phyloP scores from a whole-genome alignment of 2,329 filamentous ascomycete species.

The Sporothrix mexicana region DNA sequence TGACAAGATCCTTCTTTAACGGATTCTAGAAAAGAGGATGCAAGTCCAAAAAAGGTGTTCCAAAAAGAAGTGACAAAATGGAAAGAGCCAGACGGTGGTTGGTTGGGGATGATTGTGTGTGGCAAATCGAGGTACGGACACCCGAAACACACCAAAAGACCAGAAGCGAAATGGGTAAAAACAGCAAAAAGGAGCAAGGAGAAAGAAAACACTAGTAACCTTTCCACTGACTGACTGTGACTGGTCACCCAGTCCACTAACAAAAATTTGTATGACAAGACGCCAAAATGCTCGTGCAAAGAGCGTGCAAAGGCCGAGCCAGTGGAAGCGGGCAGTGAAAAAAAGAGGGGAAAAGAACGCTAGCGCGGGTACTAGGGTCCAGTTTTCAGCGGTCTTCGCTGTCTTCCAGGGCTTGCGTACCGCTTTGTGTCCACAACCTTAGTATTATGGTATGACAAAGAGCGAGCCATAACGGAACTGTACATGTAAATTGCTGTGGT shows the following conservation, averaged over 20 bases:
- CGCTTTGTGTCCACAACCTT: conserved; percentile 6
- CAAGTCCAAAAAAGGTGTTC: conserved; percentile 22
- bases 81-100: conserved; percentile 7
- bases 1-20: not conserved
- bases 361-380: conserved; percentile 9
- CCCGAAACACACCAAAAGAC: conserved; percentile 21
- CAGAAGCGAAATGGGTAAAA: not conserved
- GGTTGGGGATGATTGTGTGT: conserved; percentile 14
- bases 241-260: not conserved
- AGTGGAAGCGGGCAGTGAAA: not conserved
- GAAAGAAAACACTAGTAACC: conserved; percentile 13
- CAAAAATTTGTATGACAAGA: not conserved
- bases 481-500: not conserved
- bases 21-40: not conserved
- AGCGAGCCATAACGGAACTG: not conserved
- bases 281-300: conserved; percentile 4
- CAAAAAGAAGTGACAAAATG: not conserved
- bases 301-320: conserved; percentile 6
- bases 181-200: not conserved
- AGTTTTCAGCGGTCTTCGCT: not conserved
- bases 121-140: conserved; percentile 16
- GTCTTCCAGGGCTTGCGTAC: not conserved
- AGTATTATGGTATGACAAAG: not conserved
- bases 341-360: conserved; percentile 13
- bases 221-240: conserved; percentile 3